phyloP scores from a whole-genome alignment of 768 basidiomycete species.

The Termitomyces sp. region DNA sequence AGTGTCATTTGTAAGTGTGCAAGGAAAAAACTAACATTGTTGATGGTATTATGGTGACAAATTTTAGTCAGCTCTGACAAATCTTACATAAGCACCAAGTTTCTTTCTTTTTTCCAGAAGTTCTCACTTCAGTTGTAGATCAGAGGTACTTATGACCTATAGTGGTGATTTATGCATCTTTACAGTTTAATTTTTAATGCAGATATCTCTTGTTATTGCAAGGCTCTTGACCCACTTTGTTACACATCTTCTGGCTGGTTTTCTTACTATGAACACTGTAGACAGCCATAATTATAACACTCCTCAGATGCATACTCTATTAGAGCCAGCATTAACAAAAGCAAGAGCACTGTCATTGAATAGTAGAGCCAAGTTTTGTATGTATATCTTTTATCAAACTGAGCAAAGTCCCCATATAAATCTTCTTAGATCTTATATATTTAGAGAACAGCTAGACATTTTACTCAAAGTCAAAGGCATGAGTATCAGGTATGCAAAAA shows the following conservation, averaged over 20 bases:
- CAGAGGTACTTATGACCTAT: no score
- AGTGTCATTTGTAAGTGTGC: no score
- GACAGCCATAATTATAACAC: not conserved
- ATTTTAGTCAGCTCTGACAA: no score
- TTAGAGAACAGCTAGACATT: conserved; percentile 12
- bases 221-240: no score
- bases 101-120: no score
- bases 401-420: not conserved
- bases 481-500: conserved; percentile 15
- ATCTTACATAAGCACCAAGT: no score
- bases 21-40: no score
- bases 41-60: no score
- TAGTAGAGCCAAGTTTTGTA: conserved; percentile 17
- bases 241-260: not conserved
- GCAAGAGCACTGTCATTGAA: conserved; percentile 13
- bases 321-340: conserved; percentile 15
- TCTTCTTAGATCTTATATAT: conserved; percentile 12
- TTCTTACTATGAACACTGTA: not conserved
- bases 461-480: conserved; percentile 18
- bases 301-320: not conserved
- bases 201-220: no score
- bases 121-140: no score
- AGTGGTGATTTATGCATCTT: no score
- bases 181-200: no score
- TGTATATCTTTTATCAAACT: not conserved